Conservation (phyloP, 2,329 filamentous ascomycete species). For the Arthroderma uncinatum region DNA sequence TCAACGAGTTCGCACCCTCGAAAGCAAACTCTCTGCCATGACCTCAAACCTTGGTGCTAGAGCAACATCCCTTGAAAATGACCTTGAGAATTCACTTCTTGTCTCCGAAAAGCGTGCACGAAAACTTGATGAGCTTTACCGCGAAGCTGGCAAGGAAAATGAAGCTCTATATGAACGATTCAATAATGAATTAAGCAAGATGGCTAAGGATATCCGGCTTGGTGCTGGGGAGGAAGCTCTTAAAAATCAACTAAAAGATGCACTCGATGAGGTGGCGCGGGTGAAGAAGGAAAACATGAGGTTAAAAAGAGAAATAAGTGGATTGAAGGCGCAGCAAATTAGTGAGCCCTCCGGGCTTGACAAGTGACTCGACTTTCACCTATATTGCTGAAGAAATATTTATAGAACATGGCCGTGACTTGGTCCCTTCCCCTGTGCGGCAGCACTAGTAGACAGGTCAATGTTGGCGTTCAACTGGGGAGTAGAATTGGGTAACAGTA, state of each 20-base stretch:
- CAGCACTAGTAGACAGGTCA: not conserved
- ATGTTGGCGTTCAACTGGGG: not conserved
- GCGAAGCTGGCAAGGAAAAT: slow-evolving; percentile 79
- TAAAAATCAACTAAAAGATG: slow-evolving; percentile 57
- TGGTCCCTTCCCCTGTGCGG: not conserved
- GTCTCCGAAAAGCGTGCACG: slow-evolving; percentile 68
- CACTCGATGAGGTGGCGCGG: slow-evolving; percentile 63
- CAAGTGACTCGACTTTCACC: not conserved
- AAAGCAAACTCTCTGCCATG: slow-evolving; percentile 52
- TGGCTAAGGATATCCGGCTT: slow-evolving; percentile 63
- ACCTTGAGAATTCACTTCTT: slow-evolving; percentile 60
- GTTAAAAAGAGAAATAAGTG: slow-evolving; percentile 70
- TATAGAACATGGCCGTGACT: not conserved
- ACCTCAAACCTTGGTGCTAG: slow-evolving; percentile 50
- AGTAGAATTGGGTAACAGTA: not conserved
- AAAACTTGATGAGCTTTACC: slow-evolving; percentile 78
- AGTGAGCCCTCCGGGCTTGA: slow-evolving; percentile 13
- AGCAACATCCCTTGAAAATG: slow-evolving; percentile 54
- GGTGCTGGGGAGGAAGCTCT: slow-evolving; percentile 72
- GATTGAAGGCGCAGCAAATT: slow-evolving; percentile 45
- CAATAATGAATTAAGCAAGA: slow-evolving; percentile 78
- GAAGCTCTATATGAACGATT: slow-evolving; percentile 86
- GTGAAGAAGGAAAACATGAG: slow-evolving; percentile 77
- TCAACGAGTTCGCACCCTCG: slow-evolving; percentile 53
- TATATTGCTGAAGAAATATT: not conserved